phyloP scores from a whole-genome alignment of 2,329 filamentous ascomycete species.

The Taxawa tesnikishii region DNA sequence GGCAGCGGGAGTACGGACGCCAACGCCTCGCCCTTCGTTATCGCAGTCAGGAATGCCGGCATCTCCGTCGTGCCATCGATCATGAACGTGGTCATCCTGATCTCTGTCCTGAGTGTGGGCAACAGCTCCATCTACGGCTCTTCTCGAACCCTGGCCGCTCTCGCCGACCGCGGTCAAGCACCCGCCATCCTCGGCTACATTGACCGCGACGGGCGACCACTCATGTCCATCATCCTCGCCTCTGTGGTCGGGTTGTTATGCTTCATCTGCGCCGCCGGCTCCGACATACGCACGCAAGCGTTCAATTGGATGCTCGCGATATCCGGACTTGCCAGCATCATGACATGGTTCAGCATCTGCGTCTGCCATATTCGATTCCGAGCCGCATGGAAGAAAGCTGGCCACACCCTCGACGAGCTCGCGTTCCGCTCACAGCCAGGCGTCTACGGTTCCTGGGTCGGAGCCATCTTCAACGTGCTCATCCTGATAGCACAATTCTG shows the following conservation, averaged over 20 bases:
- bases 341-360: constrained; percentile 78
- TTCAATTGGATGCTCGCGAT: constrained; percentile 73
- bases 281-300: constrained; percentile 45
- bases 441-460: constrained; percentile 49
- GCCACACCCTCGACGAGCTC: constrained; percentile 53
- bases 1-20: constrained; percentile 20
- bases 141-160: constrained; percentile 8
- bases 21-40: constrained; percentile 50
- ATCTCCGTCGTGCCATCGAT: constrained; percentile 49
- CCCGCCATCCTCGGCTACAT: constrained; percentile 67
- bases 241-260: constrained; percentile 59
- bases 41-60: constrained; percentile 49
- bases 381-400: constrained; percentile 55
- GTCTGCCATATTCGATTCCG: constrained; percentile 90
- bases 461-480: constrained; percentile 43
- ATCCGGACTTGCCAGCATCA: constrained; percentile 60
- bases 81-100: constrained; percentile 55
- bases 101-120: constrained; percentile 47
- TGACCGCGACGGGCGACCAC: constrained; percentile 67
- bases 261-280: constrained; percentile 54
- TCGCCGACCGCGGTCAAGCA: constrained; percentile 46
- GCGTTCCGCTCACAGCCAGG: constrained; percentile 50
- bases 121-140: constrained; percentile 41
- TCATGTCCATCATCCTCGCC: constrained; percentile 59
- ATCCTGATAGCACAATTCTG: constrained; percentile 36